Evolutionary conservation across 805 yeast species (phyloP), one percentile per base, ranked within the genome.

Genomic region (Schwanniomyces yamadae): DNA sequence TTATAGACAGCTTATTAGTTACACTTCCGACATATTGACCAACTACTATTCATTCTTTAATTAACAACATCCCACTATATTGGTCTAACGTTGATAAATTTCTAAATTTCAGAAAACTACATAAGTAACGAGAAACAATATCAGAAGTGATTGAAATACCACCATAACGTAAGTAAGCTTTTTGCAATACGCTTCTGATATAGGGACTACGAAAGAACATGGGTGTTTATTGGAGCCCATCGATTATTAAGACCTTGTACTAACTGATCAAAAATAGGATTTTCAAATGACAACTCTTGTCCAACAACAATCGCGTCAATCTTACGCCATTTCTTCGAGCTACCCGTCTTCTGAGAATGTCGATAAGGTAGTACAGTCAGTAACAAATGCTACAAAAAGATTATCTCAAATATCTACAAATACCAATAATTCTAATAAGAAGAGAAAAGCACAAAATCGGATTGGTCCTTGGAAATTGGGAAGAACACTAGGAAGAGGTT

Each of bases 401-500:
- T 57, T 74, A 28, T 74, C 79, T 7, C 80, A 74, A 50, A 54
- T 71, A 50, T 54, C 73, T 27, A 67, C 76, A 34, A 60, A 57
- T 42, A 68, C 74, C 15, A 61, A 58, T 42, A 63, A 54, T 47
- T 67, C 63, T 10, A 57, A 57, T 36, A 61, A 65, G 58, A 76
- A 52, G 60, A 69, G 71, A 30, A 59, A 65, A 40, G 47, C 47
- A 40, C 79, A 74, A 48, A 73, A 75, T 45, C 73, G 78, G 48
- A 81, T 93, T 29, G 99, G 99, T 2, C 97, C 99, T 2, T 93
- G 99, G 99, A 85, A 88, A 55, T 69, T 93, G 23, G 98, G 98
- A 19, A 76, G 91, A 47, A 93, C 99, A 2, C 68, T 93, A 34
- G 99, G 99, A 16, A 75, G 95, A 40, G 99, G 99, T n/a, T 84